Evolutionary conservation across 331 rosid species (phyloP).

Genomic region (Malus hybrid): DNA sequence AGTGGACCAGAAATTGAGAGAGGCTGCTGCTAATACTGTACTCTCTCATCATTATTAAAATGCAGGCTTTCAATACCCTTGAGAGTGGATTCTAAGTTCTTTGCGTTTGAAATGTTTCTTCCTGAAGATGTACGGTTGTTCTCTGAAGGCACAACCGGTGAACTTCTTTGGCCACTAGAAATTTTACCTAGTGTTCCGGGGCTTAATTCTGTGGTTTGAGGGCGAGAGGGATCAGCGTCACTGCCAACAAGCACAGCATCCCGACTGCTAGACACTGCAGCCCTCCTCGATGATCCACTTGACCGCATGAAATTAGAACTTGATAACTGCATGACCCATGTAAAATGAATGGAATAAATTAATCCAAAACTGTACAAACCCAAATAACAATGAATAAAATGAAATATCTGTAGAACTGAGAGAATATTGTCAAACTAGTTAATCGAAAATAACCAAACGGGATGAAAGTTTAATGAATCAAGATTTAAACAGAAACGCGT

Average conservation of each 20-base stretch:
- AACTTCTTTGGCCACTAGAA: constrained; percentile 56
- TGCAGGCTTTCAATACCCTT: constrained; percentile 87
- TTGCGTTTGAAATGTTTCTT: constrained; percentile 51
- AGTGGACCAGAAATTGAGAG: constrained; percentile 20
- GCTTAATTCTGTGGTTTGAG: constrained; percentile 36
- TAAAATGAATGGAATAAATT: neutral
- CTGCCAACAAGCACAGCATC: constrained; percentile 47
- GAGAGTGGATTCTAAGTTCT: constrained; percentile 72
- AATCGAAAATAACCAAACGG: neutral
- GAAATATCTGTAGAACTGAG: neutral
- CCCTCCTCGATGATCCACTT: constrained; percentile 75
- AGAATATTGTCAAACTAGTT: neutral
- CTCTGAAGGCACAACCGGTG: constrained; percentile 63
- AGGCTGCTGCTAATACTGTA: constrained; percentile 60
- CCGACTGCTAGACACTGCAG: constrained; percentile 53
- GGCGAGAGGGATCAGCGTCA: constrained; percentile 56
- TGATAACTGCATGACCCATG: constrained; percentile 45
- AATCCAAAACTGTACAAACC: neutral
- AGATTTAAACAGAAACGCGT: constrained; percentile 6
- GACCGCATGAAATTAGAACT: constrained; percentile 50
- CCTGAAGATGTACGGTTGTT: constrained; percentile 60
- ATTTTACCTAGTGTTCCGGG: constrained; percentile 44
- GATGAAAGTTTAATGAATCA: neutral
- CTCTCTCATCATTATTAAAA: constrained; percentile 81
- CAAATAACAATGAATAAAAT: neutral